phyloP scores from a whole-genome alignment of 805 yeast genomes.

The Maudiozyma turicensis region DNA sequence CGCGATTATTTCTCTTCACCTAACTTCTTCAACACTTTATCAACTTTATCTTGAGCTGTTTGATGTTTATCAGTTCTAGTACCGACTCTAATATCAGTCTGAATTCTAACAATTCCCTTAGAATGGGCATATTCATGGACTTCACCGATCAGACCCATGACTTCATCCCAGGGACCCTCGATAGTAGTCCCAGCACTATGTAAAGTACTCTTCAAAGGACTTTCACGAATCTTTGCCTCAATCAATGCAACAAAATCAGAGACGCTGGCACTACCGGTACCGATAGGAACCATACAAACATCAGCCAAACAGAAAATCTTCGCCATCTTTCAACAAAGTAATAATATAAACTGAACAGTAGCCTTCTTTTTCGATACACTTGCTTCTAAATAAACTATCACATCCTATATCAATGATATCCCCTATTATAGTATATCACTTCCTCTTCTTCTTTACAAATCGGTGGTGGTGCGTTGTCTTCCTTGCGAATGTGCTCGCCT shows the following conservation, averaged over 20 bases:
- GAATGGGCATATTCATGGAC: slow-evolving; percentile 65
- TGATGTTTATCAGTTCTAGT: slow-evolving; percentile 72
- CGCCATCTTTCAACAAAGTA: slow-evolving; percentile 4
- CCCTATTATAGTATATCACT: too few species aligned
- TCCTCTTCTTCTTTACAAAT: too few species aligned
- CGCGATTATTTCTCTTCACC: neutral
- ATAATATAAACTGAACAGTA: neutral
- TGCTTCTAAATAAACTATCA: neutral
- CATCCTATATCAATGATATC: too few species aligned
- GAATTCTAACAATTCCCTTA: slow-evolving; percentile 67
- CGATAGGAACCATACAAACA: slow-evolving; percentile 79
- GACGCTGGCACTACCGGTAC: slow-evolving; percentile 69
- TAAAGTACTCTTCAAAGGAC: slow-evolving; percentile 55
- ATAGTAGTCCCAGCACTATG: slow-evolving; percentile 92
- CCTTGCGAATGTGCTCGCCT: too few species aligned
- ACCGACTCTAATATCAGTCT: slow-evolving; percentile 80
- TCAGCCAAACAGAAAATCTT: slow-evolving; percentile 67
- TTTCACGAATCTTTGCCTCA: slow-evolving; percentile 51
- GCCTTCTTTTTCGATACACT: neutral
- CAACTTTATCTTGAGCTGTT: slow-evolving; percentile 62
- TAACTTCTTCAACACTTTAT: slow-evolving; percentile 46
- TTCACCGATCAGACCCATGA: slow-evolving; percentile 67
- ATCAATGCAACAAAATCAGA: slow-evolving; percentile 70
- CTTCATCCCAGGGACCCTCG: slow-evolving; percentile 89
- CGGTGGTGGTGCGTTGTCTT: too few species aligned